Evolutionary conservation across 2,329 filamentous ascomycete species (phyloP), one percentile per base, ranked within the genome.

Genomic region (Thielaviopsis ethacetica): DNA sequence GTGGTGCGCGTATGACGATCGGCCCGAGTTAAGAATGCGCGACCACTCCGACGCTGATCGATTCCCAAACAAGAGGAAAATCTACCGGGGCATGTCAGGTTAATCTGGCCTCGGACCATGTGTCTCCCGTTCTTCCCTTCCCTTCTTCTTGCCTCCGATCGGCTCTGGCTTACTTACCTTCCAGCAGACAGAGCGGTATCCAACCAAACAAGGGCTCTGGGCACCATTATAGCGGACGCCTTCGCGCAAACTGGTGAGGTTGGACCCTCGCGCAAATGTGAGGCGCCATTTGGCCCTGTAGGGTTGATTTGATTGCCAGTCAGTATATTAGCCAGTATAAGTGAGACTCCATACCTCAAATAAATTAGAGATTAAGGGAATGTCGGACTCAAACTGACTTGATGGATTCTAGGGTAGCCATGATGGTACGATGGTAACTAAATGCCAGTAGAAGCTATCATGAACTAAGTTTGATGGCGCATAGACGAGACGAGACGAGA

Each of bases 171-270:
- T n/a, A 24, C 3, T n/a, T 57, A 85, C 87, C 81, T 95, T 96
- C 91, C 91, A 97, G 71, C 86, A 95, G 44, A 94, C 79, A 2
- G 91, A 96, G 59, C 91, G 83, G 63, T 90, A 81, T 15, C 88
- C 89, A 53, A 82, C 75, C 57, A 83, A 72, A 68, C 85, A 89
- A 54, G 84, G 82, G 65, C 79, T 86, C 12, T 70, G 70, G 17
- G 77, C 69, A 19, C 79, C 78, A 65, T 82, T 78, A 63, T 78
- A 72, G 68, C 77, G 81, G 57, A 88, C 77, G n/a, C 82, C 81
- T 63, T 75, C 75, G 70, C 80, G 82, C 59, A 90, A 73, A 62
- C 83, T 78, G n/a, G 72, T 71, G 61, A 86, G 72, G 65, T 76
- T 79, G 58, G 75, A 73, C 64, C 78, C 76, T 66, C 81, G 74